phyloP scores from a whole-genome alignment of 495 filamentous ascomycete species.

The Penicillium egyptiacum region DNA sequence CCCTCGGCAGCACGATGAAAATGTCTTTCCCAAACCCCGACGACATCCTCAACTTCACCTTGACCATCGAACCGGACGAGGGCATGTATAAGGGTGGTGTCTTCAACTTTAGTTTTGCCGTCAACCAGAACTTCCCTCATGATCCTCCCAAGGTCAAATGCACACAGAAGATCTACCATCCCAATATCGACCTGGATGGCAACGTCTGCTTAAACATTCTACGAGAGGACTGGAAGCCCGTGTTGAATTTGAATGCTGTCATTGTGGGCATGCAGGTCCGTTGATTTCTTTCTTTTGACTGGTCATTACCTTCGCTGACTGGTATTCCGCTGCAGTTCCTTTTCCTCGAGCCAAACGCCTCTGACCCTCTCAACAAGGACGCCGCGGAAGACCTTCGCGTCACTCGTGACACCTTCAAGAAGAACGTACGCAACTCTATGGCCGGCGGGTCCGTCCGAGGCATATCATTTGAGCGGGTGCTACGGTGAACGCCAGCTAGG shows the following conservation, averaged over 20 bases:
- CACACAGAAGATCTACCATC: conserved; percentile 97
- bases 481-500: conserved; percentile 35
- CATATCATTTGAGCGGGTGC: conserved; percentile 71
- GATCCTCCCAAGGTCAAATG: conserved; percentile 98
- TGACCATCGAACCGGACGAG: conserved; percentile 94
- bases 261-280: conserved; percentile 88
- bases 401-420: conserved; percentile 83
- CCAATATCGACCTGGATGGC: conserved; percentile 96
- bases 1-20: conserved; percentile 86
- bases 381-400: conserved; percentile 87
- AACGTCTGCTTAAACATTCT: conserved; percentile 98
- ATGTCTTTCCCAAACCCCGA: conserved; percentile 91
- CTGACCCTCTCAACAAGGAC: conserved; percentile 97
- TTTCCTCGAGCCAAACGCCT: conserved; percentile 95
- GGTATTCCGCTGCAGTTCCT: conserved; percentile 63
- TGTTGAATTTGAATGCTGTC: conserved; percentile 93
- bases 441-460: conserved; percentile 74
- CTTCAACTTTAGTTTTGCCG: conserved; percentile 88
- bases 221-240: conserved; percentile 98
- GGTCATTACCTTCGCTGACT: conserved; percentile 1
- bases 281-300: conserved; percentile 5
- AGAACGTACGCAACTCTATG: conserved; percentile 85
- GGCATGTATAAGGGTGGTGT: conserved; percentile 92
- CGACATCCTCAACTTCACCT: conserved; percentile 92
- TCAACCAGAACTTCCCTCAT: conserved; percentile 94